Base-by-base conservation (phyloP, 2,329 filamentous ascomycete species). In the Cordyceps cicadae region DNA sequence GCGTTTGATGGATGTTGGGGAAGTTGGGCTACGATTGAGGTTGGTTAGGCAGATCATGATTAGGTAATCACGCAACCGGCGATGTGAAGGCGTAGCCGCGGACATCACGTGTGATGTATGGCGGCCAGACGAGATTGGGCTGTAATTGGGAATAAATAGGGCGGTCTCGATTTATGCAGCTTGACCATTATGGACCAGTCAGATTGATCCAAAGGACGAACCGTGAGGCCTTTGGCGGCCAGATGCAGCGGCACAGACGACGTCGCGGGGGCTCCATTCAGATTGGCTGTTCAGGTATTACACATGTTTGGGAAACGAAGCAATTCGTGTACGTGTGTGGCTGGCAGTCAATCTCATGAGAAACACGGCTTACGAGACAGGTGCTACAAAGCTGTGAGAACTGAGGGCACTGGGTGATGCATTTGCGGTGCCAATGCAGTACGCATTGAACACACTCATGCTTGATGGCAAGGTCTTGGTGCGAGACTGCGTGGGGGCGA, bases 71-170 rank as follows among this genome's bases (percentile, higher is more conserved):
- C 4, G n/a, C 26, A 32, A 50, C 41, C 54, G 26, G 26, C 37
- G 32, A 45, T 45, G 46, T 59, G 49, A 46, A 43, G 48, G 45
- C 43, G 49, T 24, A 46, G 46, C 45, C 17, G 56, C 26, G 24
- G 12, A 49, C 56, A 59, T 59, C 56, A 59, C 56, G 56, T 59
- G 56, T 59, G 49, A 53, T 53, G 56, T 52, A 59, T 59, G 37
- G 56, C 49, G 46, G 56, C 49, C 56, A 59, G 56, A 59, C 46
- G 55, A 51, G 21, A 51, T 58, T 58, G 55, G 55, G 55, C 55
- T 58, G 46, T 50, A 58, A 58, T 43, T 51, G 56, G 39, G 46
- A 15, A 59, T 53, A 43, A 59, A 53, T 34, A 49, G 41, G 19
- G 41, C 41, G 24, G 54, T 48, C 45, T 48, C 29, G 29, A 49